Evolutionary conservation across 1,139 yeast genomes (phyloP).

Genomic region (Candida labiduridarum): DNA sequence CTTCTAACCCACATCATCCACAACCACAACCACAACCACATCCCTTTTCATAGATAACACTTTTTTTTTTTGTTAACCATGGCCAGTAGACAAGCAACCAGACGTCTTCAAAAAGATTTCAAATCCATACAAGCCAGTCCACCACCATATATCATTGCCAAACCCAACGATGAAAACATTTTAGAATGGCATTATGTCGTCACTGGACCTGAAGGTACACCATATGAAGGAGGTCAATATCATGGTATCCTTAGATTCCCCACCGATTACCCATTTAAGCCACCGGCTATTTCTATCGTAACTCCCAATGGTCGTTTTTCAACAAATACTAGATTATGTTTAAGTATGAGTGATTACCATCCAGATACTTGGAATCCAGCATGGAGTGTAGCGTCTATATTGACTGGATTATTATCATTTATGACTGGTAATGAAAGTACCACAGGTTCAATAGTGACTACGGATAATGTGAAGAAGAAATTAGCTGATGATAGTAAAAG

Average conservation of each 20-base stretch:
- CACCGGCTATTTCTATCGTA: conserved; percentile 87
- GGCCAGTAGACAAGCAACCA: conserved; percentile 53
- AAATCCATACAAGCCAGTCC: conserved; percentile 73
- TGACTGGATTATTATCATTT: conserved; percentile 82
- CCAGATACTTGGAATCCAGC: conserved; percentile 96
- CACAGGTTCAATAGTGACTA: conserved; percentile 42
- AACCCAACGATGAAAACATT: conserved; percentile 79
- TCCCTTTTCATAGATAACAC: neutral
- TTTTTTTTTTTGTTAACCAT: too few species aligned
- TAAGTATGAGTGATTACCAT: conserved; percentile 89
- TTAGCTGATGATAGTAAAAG: conserved; percentile 55
- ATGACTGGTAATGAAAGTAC: conserved; percentile 63
- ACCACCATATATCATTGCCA: conserved; percentile 80
- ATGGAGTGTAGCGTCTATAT: conserved; percentile 87
- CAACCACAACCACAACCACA: too few species aligned
- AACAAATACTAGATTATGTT: conserved; percentile 76
- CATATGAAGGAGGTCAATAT: conserved; percentile 84
- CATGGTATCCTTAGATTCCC: conserved; percentile 88
- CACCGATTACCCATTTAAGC: conserved; percentile 85
- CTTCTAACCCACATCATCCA: too few species aligned
- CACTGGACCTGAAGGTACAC: conserved; percentile 86
- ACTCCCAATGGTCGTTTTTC: conserved; percentile 87
- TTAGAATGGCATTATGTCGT: conserved; percentile 78
- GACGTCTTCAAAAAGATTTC: conserved; percentile 74
- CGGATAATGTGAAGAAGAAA: conserved; percentile 38